phyloP scores from a whole-genome alignment of 2,329 filamentous ascomycete genomes.

The Beauveria varroae region DNA sequence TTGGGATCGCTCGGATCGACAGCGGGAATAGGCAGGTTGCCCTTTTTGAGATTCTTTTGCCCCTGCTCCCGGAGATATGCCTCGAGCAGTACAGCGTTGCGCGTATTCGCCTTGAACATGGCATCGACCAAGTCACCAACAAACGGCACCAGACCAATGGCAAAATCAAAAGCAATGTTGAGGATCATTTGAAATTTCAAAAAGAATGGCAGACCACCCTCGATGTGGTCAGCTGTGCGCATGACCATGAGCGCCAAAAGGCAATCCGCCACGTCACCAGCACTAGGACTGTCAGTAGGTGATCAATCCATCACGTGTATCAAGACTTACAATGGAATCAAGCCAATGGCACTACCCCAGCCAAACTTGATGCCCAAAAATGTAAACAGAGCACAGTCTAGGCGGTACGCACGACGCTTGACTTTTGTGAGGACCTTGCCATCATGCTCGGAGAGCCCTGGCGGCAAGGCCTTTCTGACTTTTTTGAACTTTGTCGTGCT shows the following conservation, averaged over 20 bases:
- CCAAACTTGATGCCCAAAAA: conserved; percentile 78
- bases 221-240: conserved; percentile 61
- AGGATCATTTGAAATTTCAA: conserved; percentile 67
- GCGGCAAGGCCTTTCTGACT: conserved; percentile 75
- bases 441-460: conserved; percentile 77
- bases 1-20: conserved; percentile 46
- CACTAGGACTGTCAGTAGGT: conserved; percentile 34
- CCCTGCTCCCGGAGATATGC: conserved; percentile 62
- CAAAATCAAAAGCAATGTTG: conserved; percentile 70
- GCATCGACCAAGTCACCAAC: conserved; percentile 71
- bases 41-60: conserved; percentile 43
- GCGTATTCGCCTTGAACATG: conserved; percentile 66
- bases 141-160: conserved; percentile 66
- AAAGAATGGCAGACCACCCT: conserved; percentile 61
- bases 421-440: conserved; percentile 75
- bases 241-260: conserved; percentile 71
- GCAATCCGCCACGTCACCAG: conserved; percentile 69
- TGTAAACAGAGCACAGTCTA: conserved; percentile 80
- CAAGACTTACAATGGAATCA: conserved; percentile 67
- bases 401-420: conserved; percentile 74
- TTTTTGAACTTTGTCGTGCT: conserved; percentile 65
- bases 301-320: not conserved
- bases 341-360: conserved; percentile 78
- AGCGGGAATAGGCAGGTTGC: conserved; percentile 38
- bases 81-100: conserved; percentile 65